Evolutionary conservation across 352 stramenopile species (phyloP), one percentile per base, ranked within the genome.

Genomic region (Globisporangium polare): DNA sequence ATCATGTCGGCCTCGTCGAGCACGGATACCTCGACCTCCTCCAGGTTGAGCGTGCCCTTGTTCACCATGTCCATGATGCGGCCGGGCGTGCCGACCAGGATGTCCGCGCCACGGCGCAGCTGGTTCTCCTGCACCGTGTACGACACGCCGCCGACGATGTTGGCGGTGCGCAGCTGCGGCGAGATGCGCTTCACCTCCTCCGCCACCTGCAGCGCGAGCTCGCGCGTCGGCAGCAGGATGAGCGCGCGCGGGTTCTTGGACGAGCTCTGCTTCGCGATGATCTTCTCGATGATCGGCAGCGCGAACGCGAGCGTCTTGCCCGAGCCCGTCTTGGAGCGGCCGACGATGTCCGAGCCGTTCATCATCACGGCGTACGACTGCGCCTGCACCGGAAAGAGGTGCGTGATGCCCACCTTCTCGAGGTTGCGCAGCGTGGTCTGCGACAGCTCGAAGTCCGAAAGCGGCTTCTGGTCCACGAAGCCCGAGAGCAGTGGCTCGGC

Each of bases 1-100:
- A 99, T 99, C 88, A 98, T 97, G 72, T 99, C 96, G 29, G 96
- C 96, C 74, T 99, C 96, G 60, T 99, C 96, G 27, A 99, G 80
- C 31, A 99, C 92, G 5, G 96, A 77, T 52, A 96, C 90, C 51
- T 95, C 77, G 10, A 98, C 80, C 8, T 82, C 58, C n/a, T 87
- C 88, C 5, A 99, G 80, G 62, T 92, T 79, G 2, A 99, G 76
- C 42, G 86, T 92, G 37, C 91, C 92, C 66, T 97, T 96, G 60
- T 98, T 69, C 27, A 99, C 80, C 67, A 98, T 79, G 77, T 99
- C 96, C 73, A 98, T 98, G 51, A 99, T 89, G 53, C 97, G 92
- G n/a, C 97, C 97, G 7, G 96, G 96, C 15, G 97, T 99, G 39
- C 94, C 97, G 20, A 99, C 95, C 3, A 99, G 62, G 62, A 97